Evolutionary conservation across 441 rosid species (phyloP), one percentile per base, ranked within the genome.

Genomic region (Syzygium syzygioides): DNA sequence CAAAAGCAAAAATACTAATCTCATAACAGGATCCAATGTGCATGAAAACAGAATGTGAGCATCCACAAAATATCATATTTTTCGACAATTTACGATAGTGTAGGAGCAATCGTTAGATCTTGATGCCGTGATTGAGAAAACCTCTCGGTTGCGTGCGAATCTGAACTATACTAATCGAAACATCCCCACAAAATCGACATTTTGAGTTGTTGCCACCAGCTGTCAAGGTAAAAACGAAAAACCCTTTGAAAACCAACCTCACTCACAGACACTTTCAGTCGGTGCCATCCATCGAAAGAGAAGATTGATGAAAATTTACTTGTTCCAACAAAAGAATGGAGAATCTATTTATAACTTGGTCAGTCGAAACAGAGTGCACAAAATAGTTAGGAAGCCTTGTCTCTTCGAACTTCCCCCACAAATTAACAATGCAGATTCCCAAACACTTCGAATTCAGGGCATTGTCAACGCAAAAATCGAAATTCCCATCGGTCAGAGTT

Each of bases 81-180:
- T 57, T 57, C 0, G 0, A 1, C 4, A 8, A 25, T 8, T 56
- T 11, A 9, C 10, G n/a, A 57, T 57, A 25, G 62, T 4, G 1
- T 23, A 57, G 1, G 0, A 57, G n/a, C 60, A 25, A 57, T 57
- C 14, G 14, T 57, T 57, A 57, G n/a, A 26, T 57, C 62, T 0
- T 25, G 11, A 25, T 57, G 4, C 26, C 0, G 0, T 0, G 0
- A 57, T 25, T 57, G n/a, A 1, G 48, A 57, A 25, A 25, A 2
- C 3, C 62, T 57, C 62, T 9, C n/a, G 14, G 3, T 57, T 57
- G 62, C 1, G 0, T 57, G 62, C 0, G 1, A 57, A 57, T 57
- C 3, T 10, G 14, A 57, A 25, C 10, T 9, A 1, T 4, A 5
- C 4, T 57, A 57, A 52, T 23, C 3, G 1, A 57, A 57, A 5